phyloP scores from a whole-genome alignment of 768 basidiomycete species.

The Daedaleopsis nitida region DNA sequence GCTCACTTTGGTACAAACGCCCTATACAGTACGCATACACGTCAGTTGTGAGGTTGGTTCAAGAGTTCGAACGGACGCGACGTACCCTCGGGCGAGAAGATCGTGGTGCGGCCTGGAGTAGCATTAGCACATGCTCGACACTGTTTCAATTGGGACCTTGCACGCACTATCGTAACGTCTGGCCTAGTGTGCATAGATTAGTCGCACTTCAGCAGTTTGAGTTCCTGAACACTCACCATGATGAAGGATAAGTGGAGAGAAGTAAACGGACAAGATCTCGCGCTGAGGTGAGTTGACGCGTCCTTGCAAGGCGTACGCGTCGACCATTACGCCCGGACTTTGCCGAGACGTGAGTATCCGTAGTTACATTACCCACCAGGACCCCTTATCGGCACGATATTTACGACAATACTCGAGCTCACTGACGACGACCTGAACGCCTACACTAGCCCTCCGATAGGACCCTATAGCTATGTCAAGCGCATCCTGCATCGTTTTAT shows the following conservation, averaged over 20 bases:
- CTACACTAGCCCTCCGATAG: too few species aligned
- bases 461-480: too few species aligned
- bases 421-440: too few species aligned
- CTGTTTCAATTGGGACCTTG: background rate
- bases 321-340: constrained; percentile 13
- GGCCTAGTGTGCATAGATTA: constrained; percentile 51
- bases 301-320: constrained; percentile 27
- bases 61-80: constrained; percentile 2
- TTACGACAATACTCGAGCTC: background rate
- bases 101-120: constrained; percentile 85
- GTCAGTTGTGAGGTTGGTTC: constrained; percentile 4
- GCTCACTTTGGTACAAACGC: constrained; percentile 93
- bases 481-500: too few species aligned
- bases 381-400: background rate
- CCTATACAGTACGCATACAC: constrained; percentile 49
- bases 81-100: constrained; percentile 96
- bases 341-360: constrained; percentile 9
- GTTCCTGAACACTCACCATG: constrained; percentile 18
- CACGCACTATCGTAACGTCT: constrained; percentile 93
- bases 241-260: background rate
- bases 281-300: constrained; percentile 26
- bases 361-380: background rate
- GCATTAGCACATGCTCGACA: constrained; percentile 14
- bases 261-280: background rate
- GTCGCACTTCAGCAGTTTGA: background rate